Percentiles rank a stretch among this genome's conserved stretches.
These are phyloP conservation scores for Clavariopsis aquatica DNA, from an alignment of 495 filamentous ascomycete genomes.

Conservation along the genomic window DNA sequence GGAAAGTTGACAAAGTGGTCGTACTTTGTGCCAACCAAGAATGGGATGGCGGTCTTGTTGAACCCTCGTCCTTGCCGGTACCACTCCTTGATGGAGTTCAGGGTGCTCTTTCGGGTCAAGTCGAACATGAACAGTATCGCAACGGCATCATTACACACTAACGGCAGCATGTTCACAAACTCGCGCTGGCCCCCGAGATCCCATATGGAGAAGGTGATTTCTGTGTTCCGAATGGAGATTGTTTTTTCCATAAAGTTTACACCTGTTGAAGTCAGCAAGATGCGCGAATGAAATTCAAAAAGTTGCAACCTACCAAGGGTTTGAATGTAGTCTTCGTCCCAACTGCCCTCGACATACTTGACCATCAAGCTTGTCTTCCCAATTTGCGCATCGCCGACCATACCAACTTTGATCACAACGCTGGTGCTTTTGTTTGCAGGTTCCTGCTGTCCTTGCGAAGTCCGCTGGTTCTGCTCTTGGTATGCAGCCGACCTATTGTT, in stretches of 20 bases:
- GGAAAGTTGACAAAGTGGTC: conserved; percentile 99
- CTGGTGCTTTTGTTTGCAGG: conserved; percentile 66
- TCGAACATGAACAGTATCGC: conserved; percentile 99
- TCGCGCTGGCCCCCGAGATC: conserved; percentile 96
- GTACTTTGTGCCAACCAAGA: conserved; percentile 95
- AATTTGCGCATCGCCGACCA: conserved; percentile 99
- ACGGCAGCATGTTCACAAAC: conserved; percentile 98
- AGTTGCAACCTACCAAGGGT: conserved; percentile 68
- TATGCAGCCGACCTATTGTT: conserved; percentile 29
- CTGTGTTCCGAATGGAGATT: conserved; percentile 98
- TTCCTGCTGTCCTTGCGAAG: conserved; percentile 45
- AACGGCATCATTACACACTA: conserved; percentile 98
- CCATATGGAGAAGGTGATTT: conserved; percentile 99
- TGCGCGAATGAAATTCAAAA: not conserved
- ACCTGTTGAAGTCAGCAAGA: conserved; percentile 49
- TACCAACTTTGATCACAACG: conserved; percentile 98
- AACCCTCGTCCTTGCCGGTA: conserved; percentile 96
- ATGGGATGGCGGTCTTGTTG: conserved; percentile 98
- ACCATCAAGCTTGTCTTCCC: conserved; percentile 99
- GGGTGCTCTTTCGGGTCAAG: conserved; percentile 92
- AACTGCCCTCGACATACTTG: conserved; percentile 98
- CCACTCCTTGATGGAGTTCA: conserved; percentile 99
- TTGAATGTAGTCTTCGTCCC: conserved; percentile 99
- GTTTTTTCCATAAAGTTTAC: conserved; percentile 99
- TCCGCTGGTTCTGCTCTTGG: conserved; percentile 40